These are phyloP conservation scores for Melocanna baccifera DNA, from an alignment of 176 grass and related monocot genomes.

Conservation along the genomic window DNA sequence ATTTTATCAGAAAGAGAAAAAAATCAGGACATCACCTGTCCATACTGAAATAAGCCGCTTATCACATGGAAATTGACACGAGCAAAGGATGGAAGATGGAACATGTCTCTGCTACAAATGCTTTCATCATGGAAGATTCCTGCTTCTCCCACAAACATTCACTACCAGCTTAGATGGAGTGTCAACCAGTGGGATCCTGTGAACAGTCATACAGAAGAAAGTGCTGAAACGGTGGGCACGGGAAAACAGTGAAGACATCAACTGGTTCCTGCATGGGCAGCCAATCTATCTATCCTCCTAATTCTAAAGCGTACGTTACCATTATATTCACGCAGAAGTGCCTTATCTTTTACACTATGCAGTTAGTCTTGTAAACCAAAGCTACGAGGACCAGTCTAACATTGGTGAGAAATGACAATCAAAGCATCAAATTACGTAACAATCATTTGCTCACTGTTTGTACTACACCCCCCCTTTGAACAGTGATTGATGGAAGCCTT, in stretches of 20 bases:
- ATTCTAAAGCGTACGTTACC: background rate
- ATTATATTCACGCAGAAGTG: background rate
- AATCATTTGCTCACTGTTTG: conserved; percentile 38
- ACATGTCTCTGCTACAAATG: conserved; percentile 27
- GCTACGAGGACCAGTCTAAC: background rate
- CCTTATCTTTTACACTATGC: conserved; percentile 6
- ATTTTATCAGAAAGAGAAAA: background rate
- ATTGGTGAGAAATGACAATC: conserved; percentile 11
- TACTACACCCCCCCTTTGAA: too few relatives aligned
- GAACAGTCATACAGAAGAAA: conserved; percentile 20
- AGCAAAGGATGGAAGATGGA: conserved; percentile 9
- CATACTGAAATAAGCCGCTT: background rate
- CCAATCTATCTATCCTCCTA: background rate
- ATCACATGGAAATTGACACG: conserved; percentile 4
- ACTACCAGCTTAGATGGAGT: conserved; percentile 32
- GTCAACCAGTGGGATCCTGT: conserved; percentile 27
- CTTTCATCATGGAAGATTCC: conserved; percentile 36
- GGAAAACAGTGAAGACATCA: conserved; percentile 32
- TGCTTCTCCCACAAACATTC: conserved; percentile 27
- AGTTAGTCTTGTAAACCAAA: conserved; percentile 3
- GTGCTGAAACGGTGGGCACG: conserved; percentile 21
- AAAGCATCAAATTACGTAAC: background rate
- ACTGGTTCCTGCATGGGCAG: background rate
- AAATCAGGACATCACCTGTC: background rate
- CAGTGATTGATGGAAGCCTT: conserved; percentile 3